These are phyloP conservation scores for Myotisia sp. DNA, from an alignment of 2,329 filamentous ascomycete genomes.

Conservation along the genomic window DNA sequence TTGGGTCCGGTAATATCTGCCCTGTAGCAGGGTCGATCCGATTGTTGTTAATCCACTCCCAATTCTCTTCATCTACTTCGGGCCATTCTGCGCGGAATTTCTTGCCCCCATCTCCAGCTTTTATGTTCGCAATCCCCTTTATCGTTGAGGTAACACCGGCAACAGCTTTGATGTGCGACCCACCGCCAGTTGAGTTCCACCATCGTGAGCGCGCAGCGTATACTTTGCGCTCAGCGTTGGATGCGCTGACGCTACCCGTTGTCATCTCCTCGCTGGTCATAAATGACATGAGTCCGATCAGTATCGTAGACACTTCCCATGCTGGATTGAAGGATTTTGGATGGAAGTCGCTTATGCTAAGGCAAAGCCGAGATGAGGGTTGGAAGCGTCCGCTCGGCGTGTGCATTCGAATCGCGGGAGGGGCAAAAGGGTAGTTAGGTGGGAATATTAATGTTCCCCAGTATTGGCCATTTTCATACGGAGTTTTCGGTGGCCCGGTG, in stretches of 20 bases:
- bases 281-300: constrained; percentile 86
- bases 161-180: constrained; percentile 44
- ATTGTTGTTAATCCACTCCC: constrained; percentile 76
- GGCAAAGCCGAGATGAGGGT: constrained; percentile 76
- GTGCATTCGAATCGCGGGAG: constrained; percentile 97
- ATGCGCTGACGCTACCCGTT: constrained; percentile 71
- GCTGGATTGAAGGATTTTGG: constrained; percentile 96
- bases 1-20: constrained; percentile 42
- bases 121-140: constrained; percentile 65
- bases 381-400: constrained; percentile 93
- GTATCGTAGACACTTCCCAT: constrained; percentile 93
- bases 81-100: constrained; percentile 87
- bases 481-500: constrained; percentile 83
- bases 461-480: constrained; percentile 90
- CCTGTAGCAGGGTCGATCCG: constrained; percentile 68
- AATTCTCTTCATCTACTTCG: constrained; percentile 77
- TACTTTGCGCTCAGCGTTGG: constrained; percentile 60
- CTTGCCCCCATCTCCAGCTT: constrained; percentile 78
- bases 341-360: constrained; percentile 95
- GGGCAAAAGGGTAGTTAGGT: constrained; percentile 90
- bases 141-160: constrained; percentile 38
- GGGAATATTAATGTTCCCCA: constrained; percentile 96
- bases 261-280: constrained; percentile 99
- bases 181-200: constrained; percentile 95
- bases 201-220: constrained; percentile 67